These are phyloP conservation scores for Thermothielavioides terrestris DNA, from an alignment of 495 filamentous ascomycete genomes.

Conservation along the genomic window DNA sequence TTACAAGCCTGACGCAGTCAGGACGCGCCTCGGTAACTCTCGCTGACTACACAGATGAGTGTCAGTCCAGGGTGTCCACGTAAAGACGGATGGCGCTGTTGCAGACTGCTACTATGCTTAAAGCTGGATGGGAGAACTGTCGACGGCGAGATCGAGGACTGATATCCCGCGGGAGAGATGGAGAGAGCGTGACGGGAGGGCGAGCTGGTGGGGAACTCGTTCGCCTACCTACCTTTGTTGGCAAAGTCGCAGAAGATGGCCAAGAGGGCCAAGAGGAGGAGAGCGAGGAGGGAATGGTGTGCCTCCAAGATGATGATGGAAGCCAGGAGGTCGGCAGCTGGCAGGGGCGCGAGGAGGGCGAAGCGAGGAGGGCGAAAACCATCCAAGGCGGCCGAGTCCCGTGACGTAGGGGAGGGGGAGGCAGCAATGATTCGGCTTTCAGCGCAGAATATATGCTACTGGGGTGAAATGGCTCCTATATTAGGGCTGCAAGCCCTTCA, in stretches of 20 bases:
- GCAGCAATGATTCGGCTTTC: not conserved
- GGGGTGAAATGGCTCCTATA: too few relatives aligned
- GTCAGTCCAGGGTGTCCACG: not conserved
- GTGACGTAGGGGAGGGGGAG: not conserved
- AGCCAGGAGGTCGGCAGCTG: too few relatives aligned
- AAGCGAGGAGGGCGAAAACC: too few relatives aligned
- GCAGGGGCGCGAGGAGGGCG: too few relatives aligned
- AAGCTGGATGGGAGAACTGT: not conserved
- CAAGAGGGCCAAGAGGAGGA: too few relatives aligned
- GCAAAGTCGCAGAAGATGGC: too few relatives aligned
- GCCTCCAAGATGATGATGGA: too few relatives aligned
- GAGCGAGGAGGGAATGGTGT: too few relatives aligned
- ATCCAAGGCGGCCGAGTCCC: too few relatives aligned
- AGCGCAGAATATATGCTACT: not conserved
- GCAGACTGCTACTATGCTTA: not conserved
- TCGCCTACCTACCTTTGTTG: too few relatives aligned
- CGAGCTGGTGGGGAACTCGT: too few relatives aligned
- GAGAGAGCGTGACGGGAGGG: not conserved
- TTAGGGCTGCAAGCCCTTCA: not conserved
- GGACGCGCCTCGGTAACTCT: not conserved
- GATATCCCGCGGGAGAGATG: not conserved
- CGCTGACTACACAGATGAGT: not conserved
- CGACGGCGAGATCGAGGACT: not conserved
- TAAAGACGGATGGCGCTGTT: not conserved
- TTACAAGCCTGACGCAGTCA: not conserved